These are phyloP conservation scores for Blakeslea trispora DNA, from an alignment of 371 early-diverging fungal species.

Conservation along the genomic window DNA sequence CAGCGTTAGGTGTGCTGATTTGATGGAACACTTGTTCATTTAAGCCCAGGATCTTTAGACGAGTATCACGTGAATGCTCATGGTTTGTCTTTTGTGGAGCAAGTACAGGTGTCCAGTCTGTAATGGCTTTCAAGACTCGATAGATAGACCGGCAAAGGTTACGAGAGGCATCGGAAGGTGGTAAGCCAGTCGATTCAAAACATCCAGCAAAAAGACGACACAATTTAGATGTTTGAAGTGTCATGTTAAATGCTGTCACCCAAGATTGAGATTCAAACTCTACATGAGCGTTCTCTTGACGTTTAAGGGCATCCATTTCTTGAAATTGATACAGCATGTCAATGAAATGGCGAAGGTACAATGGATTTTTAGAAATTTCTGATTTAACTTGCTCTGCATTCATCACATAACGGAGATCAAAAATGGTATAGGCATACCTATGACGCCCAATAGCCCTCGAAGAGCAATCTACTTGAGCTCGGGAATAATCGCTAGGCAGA, in stretches of 20 bases:
- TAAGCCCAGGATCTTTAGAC: conserved; percentile 28
- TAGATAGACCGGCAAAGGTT: conserved; percentile 39
- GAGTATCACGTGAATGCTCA: not conserved
- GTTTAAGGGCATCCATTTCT: conserved; percentile 87
- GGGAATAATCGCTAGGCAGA: conserved; percentile 36
- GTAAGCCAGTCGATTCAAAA: conserved; percentile 36
- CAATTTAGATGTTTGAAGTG: conserved; percentile 76
- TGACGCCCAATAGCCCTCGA: conserved; percentile 74
- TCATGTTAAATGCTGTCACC: conserved; percentile 89
- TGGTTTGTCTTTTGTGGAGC: conserved; percentile 4
- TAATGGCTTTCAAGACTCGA: conserved; percentile 56
- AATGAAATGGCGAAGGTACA: conserved; percentile 75
- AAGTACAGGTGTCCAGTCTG: conserved; percentile 52
- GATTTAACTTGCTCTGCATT: conserved; percentile 61
- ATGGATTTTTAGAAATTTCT: conserved; percentile 53
- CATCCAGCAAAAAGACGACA: conserved; percentile 81
- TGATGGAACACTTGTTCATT: conserved; percentile 27
- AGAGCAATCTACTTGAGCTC: conserved; percentile 71
- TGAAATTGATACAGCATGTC: conserved; percentile 85
- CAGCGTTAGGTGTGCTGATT: conserved; percentile 36
- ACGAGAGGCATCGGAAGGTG: conserved; percentile 21
- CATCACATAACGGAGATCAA: conserved; percentile 82
- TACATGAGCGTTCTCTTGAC: conserved; percentile 76
- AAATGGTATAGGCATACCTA: conserved; percentile 83
- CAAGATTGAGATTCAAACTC: conserved; percentile 91